Conservation (phyloP, 768 basidiomycete genomes). For the Chalciporus sphaerocephalus region DNA sequence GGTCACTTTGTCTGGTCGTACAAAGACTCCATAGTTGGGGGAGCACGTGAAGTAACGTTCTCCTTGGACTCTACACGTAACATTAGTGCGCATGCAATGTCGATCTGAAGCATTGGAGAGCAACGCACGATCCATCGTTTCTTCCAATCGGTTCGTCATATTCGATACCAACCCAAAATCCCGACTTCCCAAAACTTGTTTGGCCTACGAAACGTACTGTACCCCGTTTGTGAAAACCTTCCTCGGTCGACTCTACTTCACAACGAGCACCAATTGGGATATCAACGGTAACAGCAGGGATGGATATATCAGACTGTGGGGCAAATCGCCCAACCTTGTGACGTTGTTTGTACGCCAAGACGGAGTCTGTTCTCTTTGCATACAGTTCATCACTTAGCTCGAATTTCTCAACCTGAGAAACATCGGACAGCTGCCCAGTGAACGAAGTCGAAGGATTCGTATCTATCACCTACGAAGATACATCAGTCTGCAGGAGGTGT, state of each 20-base stretch:
- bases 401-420: constrained; percentile 87
- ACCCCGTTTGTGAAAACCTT: constrained; percentile 73
- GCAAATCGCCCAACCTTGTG: constrained; percentile 90
- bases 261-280: constrained; percentile 74
- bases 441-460: constrained; percentile 70
- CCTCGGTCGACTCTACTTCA: constrained; percentile 70
- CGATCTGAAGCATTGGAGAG: background rate
- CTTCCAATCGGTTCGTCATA: constrained; percentile 96
- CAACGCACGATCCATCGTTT: constrained; percentile 87
- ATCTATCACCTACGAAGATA: constrained; percentile 47
- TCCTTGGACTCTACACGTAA: constrained; percentile 64
- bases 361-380: constrained; percentile 75
- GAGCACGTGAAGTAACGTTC: constrained; percentile 80
- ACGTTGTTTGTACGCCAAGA: constrained; percentile 82
- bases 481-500: background rate
- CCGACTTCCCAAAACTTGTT: constrained; percentile 64
- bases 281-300: constrained; percentile 33
- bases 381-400: constrained; percentile 83
- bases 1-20: constrained; percentile 73
- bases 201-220: constrained; percentile 80
- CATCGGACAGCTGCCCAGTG: constrained; percentile 82
- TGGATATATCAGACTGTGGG: constrained; percentile 38
- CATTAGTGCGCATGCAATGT: background rate
- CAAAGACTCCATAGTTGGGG: constrained; percentile 79
- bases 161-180: constrained; percentile 87